Evolutionary conservation across 1,139 yeast species (phyloP), one percentile per base, ranked within the genome.

Genomic region (Geotrichum reessii): DNA sequence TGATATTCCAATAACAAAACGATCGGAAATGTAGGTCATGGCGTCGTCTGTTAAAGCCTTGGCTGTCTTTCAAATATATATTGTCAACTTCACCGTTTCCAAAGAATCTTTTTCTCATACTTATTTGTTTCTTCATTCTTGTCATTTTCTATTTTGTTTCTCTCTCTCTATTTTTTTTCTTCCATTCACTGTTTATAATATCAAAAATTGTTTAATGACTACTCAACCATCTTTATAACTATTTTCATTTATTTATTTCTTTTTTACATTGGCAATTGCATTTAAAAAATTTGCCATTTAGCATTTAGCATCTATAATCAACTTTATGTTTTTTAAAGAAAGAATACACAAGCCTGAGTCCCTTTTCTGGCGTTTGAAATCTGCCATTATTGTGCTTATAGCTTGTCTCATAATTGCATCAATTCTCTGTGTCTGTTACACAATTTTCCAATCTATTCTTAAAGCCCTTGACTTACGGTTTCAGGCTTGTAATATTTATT

Each of bases 341-440:
- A 46, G 6, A 24, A n/a, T 46, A 2, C 22, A 46, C 9, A 46
- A 46, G n/a, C 48, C 48, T 14, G 48, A 46, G 12, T 21, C 48
- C 5, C 27, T 46, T 19, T 46, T 46, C n/a, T 24, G 48, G 27
- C 48, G 48, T 12, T 53, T 55, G 25, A 27, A 31, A 50, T 56
- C 55, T n/a, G 52, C 58, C 19, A n/a, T 56, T 19, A 42, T 48
- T 12, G n/a, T 56, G 9, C 21, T 56, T 8, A 24, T 40, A 1
- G 17, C 33, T 24, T 25, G 52, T 7, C 46, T 8, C 19, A 2
- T 47, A n/a, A 44, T 56, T 1, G 12, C 1, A 14, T 42, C 17
- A 11, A 48, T 56, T 12, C 31, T 33, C 3, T 37, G 7, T n/a
- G 25, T 46, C 22, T 25, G 47, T 24, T 56, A 52, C 51, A 21